phyloP scores from a whole-genome alignment of 169 alveolate species.

The Eimeria mitis region DNA sequence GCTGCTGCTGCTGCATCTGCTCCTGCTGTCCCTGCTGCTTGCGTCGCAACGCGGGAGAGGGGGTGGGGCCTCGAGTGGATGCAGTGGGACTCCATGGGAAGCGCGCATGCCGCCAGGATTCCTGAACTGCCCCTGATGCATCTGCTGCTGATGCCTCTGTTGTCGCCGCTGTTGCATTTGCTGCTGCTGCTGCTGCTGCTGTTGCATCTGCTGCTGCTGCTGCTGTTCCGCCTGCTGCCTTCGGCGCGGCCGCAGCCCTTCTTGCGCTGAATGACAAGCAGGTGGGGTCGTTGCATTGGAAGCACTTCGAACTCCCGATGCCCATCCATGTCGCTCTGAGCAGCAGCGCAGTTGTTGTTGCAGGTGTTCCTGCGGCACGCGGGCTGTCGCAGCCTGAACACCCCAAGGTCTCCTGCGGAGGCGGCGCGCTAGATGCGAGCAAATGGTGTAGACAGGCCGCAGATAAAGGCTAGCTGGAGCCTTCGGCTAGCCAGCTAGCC shows the following conservation, averaged over 20 bases:
- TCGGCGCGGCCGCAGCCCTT: background rate
- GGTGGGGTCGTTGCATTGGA: slow-evolving; percentile 7
- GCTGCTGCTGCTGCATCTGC: slow-evolving; percentile 4
- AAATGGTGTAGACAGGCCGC: background rate
- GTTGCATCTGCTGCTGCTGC: background rate
- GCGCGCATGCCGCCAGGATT: background rate
- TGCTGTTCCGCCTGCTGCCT: slow-evolving; percentile 1
- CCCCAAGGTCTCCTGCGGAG: background rate
- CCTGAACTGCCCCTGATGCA: background rate
- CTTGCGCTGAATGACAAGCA: slow-evolving; percentile 8
- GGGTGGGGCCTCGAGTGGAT: background rate
- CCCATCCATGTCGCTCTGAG: background rate
- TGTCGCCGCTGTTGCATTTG: background rate
- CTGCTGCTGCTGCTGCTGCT: background rate
- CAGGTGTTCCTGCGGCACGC: background rate
- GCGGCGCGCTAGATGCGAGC: background rate
- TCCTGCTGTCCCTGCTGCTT: background rate
- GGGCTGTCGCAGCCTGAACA: background rate
- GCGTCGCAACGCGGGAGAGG: background rate
- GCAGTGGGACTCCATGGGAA: background rate
- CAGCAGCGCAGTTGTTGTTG: background rate
- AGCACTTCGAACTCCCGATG: background rate
- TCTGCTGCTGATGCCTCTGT: background rate
- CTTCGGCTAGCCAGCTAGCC: slow-evolving; percentile 16
- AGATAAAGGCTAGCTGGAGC: background rate